These are phyloP conservation scores for Pseudocercospora musae DNA, from an alignment of 2,329 filamentous ascomycete genomes.

Conservation along the genomic window DNA sequence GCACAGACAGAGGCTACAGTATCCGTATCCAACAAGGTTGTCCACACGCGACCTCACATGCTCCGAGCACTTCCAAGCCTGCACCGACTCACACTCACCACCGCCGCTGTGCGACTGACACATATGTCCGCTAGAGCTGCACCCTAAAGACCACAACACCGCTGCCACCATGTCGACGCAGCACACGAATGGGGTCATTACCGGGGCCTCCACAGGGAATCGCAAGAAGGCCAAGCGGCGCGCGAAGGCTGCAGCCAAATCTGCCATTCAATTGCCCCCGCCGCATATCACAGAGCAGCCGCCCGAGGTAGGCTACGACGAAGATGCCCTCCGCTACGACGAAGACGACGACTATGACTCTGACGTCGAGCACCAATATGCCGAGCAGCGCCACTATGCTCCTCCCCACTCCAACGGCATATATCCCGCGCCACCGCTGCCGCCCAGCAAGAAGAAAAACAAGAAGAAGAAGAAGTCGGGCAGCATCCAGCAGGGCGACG, in stretches of 20 bases:
- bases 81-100: not conserved
- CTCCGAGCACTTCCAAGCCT: not conserved
- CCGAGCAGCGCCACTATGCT: constrained; percentile 29
- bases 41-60: not conserved
- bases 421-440: constrained; percentile 19
- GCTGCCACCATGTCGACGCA: constrained; percentile 21
- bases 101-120: constrained; percentile 15
- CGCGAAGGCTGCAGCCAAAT: constrained; percentile 74
- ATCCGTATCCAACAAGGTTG: not conserved
- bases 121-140: constrained; percentile 9
- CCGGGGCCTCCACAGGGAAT: constrained; percentile 52
- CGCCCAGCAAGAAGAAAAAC: constrained; percentile 46
- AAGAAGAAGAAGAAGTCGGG: constrained; percentile 58
- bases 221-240: constrained; percentile 94
- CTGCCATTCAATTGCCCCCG: constrained; percentile 44
- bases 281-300: constrained; percentile 15
- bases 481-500: constrained; percentile 15
- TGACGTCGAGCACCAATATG: constrained; percentile 24
- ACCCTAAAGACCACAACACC: constrained; percentile 25
- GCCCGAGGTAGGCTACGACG: constrained; percentile 43
- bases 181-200: constrained; percentile 41
- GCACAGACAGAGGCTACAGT: not conserved
- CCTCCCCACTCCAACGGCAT: constrained; percentile 40
- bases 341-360: constrained; percentile 36
- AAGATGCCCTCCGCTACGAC: constrained; percentile 39